phyloP scores from a whole-genome alignment of 106 monocot species.

The Dendrobium officinale region DNA sequence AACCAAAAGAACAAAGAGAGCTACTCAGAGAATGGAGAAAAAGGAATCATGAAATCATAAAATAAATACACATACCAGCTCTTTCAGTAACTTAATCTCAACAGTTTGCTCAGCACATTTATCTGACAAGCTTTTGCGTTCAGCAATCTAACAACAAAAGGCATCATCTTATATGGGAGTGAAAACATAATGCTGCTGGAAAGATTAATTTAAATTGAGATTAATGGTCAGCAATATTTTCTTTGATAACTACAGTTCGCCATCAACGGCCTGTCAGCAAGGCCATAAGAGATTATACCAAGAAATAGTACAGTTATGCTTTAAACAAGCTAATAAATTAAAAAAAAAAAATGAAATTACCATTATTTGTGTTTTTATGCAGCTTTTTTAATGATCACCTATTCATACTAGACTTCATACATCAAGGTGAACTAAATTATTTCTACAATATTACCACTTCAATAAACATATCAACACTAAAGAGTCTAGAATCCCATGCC shows the following conservation, averaged over 20 bases:
- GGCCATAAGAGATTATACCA: not conserved
- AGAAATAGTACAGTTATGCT: not conserved
- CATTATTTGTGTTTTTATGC: not conserved
- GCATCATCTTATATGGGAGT: not conserved
- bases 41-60: slow-evolving; percentile 2
- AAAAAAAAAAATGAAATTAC: not conserved
- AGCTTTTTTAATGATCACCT: not conserved
- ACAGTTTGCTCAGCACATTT: slow-evolving; percentile 43
- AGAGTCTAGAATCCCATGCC: not conserved
- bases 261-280: not conserved
- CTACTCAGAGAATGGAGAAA: not conserved
- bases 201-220: not conserved
- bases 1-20: slow-evolving; percentile 8
- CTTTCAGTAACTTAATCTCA: slow-evolving; percentile 67
- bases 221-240: not conserved
- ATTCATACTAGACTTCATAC: not conserved
- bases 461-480: not conserved
- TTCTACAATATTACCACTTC: not conserved
- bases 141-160: slow-evolving; percentile 34
- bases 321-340: not conserved
- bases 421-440: not conserved
- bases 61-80: slow-evolving; percentile 34
- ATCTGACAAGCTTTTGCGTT: slow-evolving; percentile 50
- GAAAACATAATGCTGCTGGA: not conserved
- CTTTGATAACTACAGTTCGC: not conserved